Evolutionary conservation across 2,329 filamentous ascomycete genomes (phyloP).

Genomic region (Cryphonectria naterciae): DNA sequence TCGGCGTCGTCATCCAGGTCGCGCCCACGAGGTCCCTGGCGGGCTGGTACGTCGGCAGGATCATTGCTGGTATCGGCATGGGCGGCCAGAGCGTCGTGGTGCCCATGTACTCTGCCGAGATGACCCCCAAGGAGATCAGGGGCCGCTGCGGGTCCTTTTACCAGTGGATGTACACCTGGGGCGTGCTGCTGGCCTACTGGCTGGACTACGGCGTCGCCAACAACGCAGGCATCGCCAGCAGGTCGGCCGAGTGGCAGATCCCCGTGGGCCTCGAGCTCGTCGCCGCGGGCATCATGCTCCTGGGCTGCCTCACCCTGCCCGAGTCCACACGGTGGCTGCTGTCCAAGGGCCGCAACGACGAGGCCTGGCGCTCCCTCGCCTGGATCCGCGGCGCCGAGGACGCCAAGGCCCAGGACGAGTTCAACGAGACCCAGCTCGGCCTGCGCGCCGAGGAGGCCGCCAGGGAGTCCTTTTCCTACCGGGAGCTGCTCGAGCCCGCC

Average conservation of each 20-base stretch:
- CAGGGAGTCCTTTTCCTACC: constrained; percentile 9
- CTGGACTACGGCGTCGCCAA: constrained; percentile 22
- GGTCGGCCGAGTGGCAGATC: constrained; percentile 20
- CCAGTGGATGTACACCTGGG: constrained; percentile 23
- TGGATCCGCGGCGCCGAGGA: constrained; percentile 18
- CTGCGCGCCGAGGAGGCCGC: constrained; percentile 15
- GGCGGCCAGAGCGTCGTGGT: constrained; percentile 17
- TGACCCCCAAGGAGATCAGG: constrained; percentile 43
- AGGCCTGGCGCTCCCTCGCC: constrained; percentile 13
- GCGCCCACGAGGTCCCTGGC: constrained; percentile 37
- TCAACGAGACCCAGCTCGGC: constrained; percentile 17
- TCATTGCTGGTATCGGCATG: constrained; percentile 21
- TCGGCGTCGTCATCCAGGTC: constrained; percentile 46
- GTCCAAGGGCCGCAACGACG: constrained; percentile 14
- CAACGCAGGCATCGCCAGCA: constrained; percentile 6
- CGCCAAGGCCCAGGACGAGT: constrained; percentile 12
- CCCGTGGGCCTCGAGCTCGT: constrained; percentile 22
- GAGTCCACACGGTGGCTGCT: constrained; percentile 23
- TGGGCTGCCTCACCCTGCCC: constrained; percentile 14
- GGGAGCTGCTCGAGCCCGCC: constrained; percentile 21
- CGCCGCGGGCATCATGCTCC: constrained; percentile 19
- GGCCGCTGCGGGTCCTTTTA: constrained; percentile 20
- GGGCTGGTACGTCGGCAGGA: constrained; percentile 20
- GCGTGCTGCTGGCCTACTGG: constrained; percentile 22
- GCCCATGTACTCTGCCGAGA: constrained; percentile 30